Conservation (phyloP, 2,329 filamentous ascomycete genomes). For the Knufia petricola region DNA sequence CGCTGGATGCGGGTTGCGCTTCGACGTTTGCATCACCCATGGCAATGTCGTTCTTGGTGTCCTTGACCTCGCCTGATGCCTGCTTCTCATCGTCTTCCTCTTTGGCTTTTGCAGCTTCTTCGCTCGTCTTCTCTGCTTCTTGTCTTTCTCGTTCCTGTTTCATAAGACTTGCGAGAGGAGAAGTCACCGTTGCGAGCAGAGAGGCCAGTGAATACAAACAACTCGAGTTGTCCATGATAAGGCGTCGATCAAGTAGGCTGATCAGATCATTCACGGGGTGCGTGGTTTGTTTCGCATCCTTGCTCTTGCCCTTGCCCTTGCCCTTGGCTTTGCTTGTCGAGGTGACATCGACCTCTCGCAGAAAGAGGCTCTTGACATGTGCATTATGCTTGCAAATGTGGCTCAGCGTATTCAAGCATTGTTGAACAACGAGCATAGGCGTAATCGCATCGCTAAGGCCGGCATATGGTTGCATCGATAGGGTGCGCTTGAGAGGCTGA, state of each 20-base stretch:
- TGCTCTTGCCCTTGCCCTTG: slow-evolving; percentile 77
- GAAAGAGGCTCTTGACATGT: slow-evolving; percentile 81
- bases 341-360: slow-evolving; percentile 82
- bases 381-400: slow-evolving; percentile 76
- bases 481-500: slow-evolving; percentile 64
- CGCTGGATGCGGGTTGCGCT: slow-evolving; percentile 11
- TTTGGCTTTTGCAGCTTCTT: slow-evolving; percentile 23
- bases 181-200: slow-evolving; percentile 77
- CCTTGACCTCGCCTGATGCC: slow-evolving; percentile 31
- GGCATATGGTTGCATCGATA: slow-evolving; percentile 49
- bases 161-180: slow-evolving; percentile 71
- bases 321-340: slow-evolving; percentile 63
- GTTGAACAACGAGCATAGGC: slow-evolving; percentile 88
- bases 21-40: slow-evolving; percentile 21
- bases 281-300: slow-evolving; percentile 73
- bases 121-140: slow-evolving; percentile 33
- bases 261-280: slow-evolving; percentile 89
- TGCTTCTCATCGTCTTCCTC: slow-evolving; percentile 20
- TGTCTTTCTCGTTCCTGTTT: slow-evolving; percentile 70
- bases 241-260: slow-evolving; percentile 76
- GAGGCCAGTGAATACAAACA: slow-evolving; percentile 92
- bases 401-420: slow-evolving; percentile 77
- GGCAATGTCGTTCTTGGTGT: slow-evolving; percentile 25
- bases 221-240: slow-evolving; percentile 93
- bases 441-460: slow-evolving; percentile 74